phyloP scores from a whole-genome alignment of 495 filamentous ascomycete genomes.

The Neurospora terricola region DNA sequence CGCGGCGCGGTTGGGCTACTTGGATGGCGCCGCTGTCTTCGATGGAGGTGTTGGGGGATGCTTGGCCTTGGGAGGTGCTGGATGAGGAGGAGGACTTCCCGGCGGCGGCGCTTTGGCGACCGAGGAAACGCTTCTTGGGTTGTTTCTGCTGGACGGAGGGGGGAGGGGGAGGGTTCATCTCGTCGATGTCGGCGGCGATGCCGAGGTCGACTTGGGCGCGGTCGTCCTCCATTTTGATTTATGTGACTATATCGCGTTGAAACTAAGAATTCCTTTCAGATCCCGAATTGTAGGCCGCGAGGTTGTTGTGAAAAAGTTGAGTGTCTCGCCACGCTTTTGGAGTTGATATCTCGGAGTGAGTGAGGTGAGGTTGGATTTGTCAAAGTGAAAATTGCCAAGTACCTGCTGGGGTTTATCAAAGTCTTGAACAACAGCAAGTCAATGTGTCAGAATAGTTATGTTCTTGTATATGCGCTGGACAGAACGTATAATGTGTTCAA shows the following conservation, averaged over 20 bases:
- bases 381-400: not conserved
- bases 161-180: slow-evolving; percentile 16
- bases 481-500: not conserved
- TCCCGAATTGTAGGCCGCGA: too few relatives aligned
- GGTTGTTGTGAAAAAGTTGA: not conserved
- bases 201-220: slow-evolving; percentile 40
- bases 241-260: not conserved
- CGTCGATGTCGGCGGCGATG: slow-evolving; percentile 45
- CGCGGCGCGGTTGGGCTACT: slow-evolving; percentile 52
- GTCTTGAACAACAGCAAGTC: not conserved
- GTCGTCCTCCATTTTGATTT: slow-evolving; percentile 41
- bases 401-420: not conserved
- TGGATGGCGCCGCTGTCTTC: slow-evolving; percentile 59
- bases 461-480: accelerated
- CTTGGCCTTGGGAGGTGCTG: not conserved
- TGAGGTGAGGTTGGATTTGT: not conserved
- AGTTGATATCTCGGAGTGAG: not conserved
- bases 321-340: not conserved
- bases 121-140: slow-evolving; percentile 75
- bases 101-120: slow-evolving; percentile 43
- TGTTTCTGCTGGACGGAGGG: slow-evolving; percentile 28
- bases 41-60: slow-evolving; percentile 26
- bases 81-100: slow-evolving; percentile 30
- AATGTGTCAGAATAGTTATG: not conserved
- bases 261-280: too few relatives aligned